Evolutionary conservation across 768 basidiomycete genomes (phyloP).

Genomic region (Cytidiella melzeri): DNA sequence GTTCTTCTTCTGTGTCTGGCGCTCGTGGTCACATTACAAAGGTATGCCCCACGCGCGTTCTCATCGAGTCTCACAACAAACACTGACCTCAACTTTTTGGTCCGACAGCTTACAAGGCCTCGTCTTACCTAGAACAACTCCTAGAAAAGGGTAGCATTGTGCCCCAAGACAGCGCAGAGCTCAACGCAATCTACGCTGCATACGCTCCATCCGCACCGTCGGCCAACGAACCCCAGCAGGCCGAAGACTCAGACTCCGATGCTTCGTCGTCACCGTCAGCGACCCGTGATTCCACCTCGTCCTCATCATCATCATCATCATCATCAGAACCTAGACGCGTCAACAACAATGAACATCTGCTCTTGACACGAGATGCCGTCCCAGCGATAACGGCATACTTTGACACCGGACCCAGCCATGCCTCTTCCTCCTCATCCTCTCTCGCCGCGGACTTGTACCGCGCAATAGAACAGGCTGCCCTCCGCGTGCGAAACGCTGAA

Average conservation of each 20-base stretch:
- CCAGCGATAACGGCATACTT: constrained; percentile 44
- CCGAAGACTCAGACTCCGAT: constrained; percentile 12
- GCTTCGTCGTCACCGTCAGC: constrained; percentile 11
- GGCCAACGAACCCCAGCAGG: not conserved
- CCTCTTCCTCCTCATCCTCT: no score
- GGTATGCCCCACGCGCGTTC: constrained; percentile 41
- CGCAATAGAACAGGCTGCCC: constrained; percentile 54
- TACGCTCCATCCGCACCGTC: constrained; percentile 15
- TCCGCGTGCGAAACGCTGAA: constrained; percentile 22
- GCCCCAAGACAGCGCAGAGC: constrained; percentile 44
- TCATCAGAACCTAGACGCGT: no score
- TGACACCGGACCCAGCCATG: constrained; percentile 35
- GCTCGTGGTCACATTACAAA: constrained; percentile 80
- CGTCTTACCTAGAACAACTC: constrained; percentile 59
- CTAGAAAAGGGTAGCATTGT: constrained; percentile 49
- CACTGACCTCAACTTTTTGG: not conserved
- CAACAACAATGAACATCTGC: constrained; percentile 24
- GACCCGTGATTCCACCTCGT: not conserved
- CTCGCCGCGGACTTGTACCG: constrained; percentile 48
- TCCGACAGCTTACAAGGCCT: constrained; percentile 57
- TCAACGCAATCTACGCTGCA: constrained; percentile 52
- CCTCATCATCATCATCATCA: no score
- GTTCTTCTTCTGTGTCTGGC: constrained; percentile 82
- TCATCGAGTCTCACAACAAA: not conserved
- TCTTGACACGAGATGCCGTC: constrained; percentile 50